phyloP scores from a whole-genome alignment of 768 basidiomycete genomes.

The Lenzites betulinus region DNA sequence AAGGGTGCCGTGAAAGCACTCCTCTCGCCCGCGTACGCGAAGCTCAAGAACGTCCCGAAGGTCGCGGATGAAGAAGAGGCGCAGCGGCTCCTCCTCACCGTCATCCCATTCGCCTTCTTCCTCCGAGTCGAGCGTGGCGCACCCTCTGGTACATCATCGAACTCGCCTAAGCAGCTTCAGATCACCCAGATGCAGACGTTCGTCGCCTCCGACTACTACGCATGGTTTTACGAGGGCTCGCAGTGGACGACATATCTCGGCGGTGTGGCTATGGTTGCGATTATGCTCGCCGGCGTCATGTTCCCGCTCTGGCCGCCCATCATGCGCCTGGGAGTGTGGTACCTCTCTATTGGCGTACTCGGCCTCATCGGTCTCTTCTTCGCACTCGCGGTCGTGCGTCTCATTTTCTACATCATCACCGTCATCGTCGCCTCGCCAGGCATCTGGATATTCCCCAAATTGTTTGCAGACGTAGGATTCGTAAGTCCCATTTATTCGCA shows the following conservation, averaged over 20 bases:
- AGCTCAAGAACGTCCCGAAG: conserved; percentile 77
- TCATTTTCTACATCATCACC: conserved; percentile 95
- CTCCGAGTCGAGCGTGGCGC: conserved; percentile 83
- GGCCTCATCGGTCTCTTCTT: conserved; percentile 91
- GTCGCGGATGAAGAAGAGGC: conserved; percentile 80
- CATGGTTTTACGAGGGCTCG: conserved; percentile 95
- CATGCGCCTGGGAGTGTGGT: conserved; percentile 94
- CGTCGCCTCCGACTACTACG: conserved; percentile 81
- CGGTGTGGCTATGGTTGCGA: conserved; percentile 84
- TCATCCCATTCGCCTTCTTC: conserved; percentile 89
- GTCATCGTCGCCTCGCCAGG: conserved; percentile 82
- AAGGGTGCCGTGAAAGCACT: conserved; percentile 92
- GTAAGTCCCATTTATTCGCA: conserved; percentile 54
- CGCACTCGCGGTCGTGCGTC: conserved; percentile 82
- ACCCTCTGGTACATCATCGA: conserved; percentile 60
- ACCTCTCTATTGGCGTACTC: conserved; percentile 85
- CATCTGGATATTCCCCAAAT: conserved; percentile 98
- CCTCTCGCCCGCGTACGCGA: conserved; percentile 88
- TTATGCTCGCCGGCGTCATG: conserved; percentile 98
- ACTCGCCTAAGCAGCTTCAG: conserved; percentile 78
- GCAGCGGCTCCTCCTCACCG: conserved; percentile 57
- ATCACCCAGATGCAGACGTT: conserved; percentile 84
- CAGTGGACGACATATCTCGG: conserved; percentile 93
- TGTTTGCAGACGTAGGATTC: conserved; percentile 98
- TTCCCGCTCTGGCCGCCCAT: conserved; percentile 97